Evolutionary conservation across 257 asterid genomes (phyloP).

Genomic region (Sherardia arvensis): DNA sequence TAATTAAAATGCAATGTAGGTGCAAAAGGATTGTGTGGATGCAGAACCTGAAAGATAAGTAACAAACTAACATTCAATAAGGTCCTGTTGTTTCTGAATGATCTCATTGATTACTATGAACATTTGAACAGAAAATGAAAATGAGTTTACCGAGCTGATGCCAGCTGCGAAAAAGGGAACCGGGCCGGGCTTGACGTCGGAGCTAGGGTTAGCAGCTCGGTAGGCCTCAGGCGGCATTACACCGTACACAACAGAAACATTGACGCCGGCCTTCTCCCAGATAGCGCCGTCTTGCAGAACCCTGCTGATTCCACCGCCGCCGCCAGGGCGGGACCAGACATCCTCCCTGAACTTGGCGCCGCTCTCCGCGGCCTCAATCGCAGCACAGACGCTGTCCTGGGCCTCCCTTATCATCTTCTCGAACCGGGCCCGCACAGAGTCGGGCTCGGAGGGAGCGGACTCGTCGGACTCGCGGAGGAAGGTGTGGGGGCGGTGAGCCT

Average conservation of each 20-base stretch:
- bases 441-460: constrained; percentile 5
- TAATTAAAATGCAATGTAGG: constrained; percentile 94
- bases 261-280: constrained; percentile 96
- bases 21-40: constrained; percentile 96
- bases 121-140: neutral
- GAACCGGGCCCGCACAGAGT: constrained; percentile 45
- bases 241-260: constrained; percentile 95
- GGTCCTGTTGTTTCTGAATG: too few relatives aligned
- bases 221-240: constrained; percentile 99
- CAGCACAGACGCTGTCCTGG: constrained; percentile 69
- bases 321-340: constrained; percentile 97
- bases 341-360: constrained; percentile 76
- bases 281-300: constrained; percentile 88
- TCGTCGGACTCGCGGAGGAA: constrained; percentile 60
- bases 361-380: constrained; percentile 66
- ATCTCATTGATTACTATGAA: neutral
- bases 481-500: constrained; percentile 46
- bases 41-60: constrained; percentile 56
- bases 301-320: constrained; percentile 99
- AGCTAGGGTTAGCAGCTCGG: constrained; percentile 77
- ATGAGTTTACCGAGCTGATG: constrained; percentile 74
- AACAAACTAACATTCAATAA: neutral
- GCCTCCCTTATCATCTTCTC: constrained; percentile 91
- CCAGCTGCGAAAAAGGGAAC: constrained; percentile 97
- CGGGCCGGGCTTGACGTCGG: constrained; percentile 59